Evolutionary conservation across 2,329 filamentous ascomycete genomes (phyloP).

Genomic region (Fusarium sublunatum): DNA sequence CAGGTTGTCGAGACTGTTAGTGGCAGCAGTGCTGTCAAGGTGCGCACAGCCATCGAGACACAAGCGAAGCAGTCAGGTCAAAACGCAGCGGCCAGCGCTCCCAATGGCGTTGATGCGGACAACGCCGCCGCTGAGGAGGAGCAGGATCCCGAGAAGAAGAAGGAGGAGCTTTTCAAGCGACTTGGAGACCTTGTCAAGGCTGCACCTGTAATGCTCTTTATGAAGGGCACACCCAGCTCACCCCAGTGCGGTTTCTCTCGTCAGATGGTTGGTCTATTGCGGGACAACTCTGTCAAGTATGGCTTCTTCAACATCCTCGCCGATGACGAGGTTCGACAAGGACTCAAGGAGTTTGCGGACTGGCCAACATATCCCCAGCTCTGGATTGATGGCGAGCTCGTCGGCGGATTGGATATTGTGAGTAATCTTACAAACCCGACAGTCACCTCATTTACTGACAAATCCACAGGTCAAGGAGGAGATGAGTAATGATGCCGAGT

Average conservation of each 20-base stretch:
- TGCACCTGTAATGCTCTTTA: conserved; percentile 97
- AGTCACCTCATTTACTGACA: conserved; percentile 34
- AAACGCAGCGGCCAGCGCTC: conserved; percentile 50
- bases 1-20: conserved; percentile 86
- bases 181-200: conserved; percentile 90
- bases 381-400: conserved; percentile 89
- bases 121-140: conserved; percentile 57
- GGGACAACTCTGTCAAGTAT: conserved; percentile 92
- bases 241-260: conserved; percentile 94
- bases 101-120: conserved; percentile 53
- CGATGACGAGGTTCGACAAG: conserved; percentile 96
- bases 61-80: conserved; percentile 68
- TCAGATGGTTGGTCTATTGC: conserved; percentile 85
- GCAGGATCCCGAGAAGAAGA: conserved; percentile 68
- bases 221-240: conserved; percentile 92
- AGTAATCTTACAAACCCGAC: conserved; percentile 53
- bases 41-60: conserved; percentile 86
- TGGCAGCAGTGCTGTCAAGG: conserved; percentile 87
- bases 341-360: conserved; percentile 95
- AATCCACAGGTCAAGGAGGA: conserved; percentile 86
- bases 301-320: conserved; percentile 99
- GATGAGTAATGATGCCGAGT: conserved; percentile 82
- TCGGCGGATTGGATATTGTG: conserved; percentile 96
- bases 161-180: conserved; percentile 86
- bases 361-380: conserved; percentile 98